Conservation (phyloP, 352 stramenopile species). For the Globisporangium splendens region DNA sequence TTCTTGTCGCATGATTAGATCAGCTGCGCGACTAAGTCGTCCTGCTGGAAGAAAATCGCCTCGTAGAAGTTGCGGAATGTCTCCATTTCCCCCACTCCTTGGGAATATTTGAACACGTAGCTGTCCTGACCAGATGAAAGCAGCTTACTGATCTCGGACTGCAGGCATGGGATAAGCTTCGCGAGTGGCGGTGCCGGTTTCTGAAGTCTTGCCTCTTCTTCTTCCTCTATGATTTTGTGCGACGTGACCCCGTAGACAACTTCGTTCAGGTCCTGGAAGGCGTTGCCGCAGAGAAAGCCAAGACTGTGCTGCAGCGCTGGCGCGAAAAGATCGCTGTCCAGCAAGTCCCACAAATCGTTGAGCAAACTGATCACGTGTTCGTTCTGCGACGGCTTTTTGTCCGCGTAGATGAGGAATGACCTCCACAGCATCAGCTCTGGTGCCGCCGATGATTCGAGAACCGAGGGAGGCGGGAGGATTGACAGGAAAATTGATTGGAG, state of each 20-base stretch:
- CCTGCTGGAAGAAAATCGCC: conserved; percentile 76
- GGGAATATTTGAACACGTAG: conserved; percentile 74
- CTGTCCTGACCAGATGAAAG: conserved; percentile 45
- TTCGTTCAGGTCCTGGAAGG: conserved; percentile 78
- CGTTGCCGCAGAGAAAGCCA: conserved; percentile 71
- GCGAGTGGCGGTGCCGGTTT: conserved; percentile 64
- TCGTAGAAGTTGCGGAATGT: conserved; percentile 85
- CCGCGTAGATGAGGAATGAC: conserved; percentile 70
- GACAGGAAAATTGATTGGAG: conserved; percentile 64
- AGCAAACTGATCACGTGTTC: conserved; percentile 76
- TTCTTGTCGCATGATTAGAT: conserved; percentile 12
- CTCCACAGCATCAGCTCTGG: conserved; percentile 45
- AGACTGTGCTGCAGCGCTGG: conserved; percentile 69
- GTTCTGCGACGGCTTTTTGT: conserved; percentile 63
- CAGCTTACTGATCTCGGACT: conserved; percentile 70
- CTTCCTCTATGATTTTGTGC: conserved; percentile 19
- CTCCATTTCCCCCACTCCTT: conserved; percentile 71
- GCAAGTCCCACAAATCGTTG: conserved; percentile 79
- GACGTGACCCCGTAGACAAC: conserved; percentile 53
- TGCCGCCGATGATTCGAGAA: conserved; percentile 9
- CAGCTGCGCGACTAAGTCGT: conserved; percentile 35
- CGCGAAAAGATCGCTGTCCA: conserved; percentile 76
- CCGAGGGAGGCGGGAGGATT: conserved; percentile 34
- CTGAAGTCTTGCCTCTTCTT: conserved; percentile 22
- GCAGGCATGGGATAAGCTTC: conserved; percentile 76